Conservation (phyloP, 2,329 filamentous ascomycete species). For the Cyanodermella asteris region DNA sequence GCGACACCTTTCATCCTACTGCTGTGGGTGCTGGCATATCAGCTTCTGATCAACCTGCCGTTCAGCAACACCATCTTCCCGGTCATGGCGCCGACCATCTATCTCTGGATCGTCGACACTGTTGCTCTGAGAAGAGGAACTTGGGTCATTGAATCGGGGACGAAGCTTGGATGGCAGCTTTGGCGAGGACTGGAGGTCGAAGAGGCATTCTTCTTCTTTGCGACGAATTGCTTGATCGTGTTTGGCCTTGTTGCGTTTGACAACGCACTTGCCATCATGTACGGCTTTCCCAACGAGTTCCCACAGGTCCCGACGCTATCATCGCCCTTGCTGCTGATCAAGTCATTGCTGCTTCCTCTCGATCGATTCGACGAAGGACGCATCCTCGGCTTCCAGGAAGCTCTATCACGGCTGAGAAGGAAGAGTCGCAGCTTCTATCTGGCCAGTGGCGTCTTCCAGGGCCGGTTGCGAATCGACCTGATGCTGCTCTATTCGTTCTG, state of each 20-base stretch:
- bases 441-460: constrained; percentile 46
- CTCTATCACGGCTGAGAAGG: constrained; percentile 31
- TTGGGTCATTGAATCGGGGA: constrained; percentile 47
- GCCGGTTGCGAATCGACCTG: constrained; percentile 44
- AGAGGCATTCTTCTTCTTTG: constrained; percentile 51
- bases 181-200: constrained; percentile 49
- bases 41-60: constrained; percentile 40
- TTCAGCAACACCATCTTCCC: constrained; percentile 34
- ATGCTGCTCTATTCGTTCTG: constrained; percentile 54
- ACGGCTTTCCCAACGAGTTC: constrained; percentile 39
- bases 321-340: constrained; percentile 27
- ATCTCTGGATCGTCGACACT: constrained; percentile 53
- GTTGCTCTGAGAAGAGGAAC: constrained; percentile 44
- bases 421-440: constrained; percentile 58
- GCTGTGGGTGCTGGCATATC: constrained; percentile 40
- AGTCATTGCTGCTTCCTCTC: constrained; percentile 27
- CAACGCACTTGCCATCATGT: constrained; percentile 41
- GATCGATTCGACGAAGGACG: constrained; percentile 34
- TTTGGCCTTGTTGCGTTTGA: constrained; percentile 49
- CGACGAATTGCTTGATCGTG: constrained; percentile 47
- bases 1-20: constrained; percentile 42
- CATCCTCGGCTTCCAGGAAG: constrained; percentile 35
- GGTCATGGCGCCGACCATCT: constrained; percentile 41
- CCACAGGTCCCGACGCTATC: constrained; percentile 26
- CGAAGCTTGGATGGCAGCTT: constrained; percentile 40